phyloP scores from a whole-genome alignment of 1,139 yeast species.

The Kodamaea arcana region DNA sequence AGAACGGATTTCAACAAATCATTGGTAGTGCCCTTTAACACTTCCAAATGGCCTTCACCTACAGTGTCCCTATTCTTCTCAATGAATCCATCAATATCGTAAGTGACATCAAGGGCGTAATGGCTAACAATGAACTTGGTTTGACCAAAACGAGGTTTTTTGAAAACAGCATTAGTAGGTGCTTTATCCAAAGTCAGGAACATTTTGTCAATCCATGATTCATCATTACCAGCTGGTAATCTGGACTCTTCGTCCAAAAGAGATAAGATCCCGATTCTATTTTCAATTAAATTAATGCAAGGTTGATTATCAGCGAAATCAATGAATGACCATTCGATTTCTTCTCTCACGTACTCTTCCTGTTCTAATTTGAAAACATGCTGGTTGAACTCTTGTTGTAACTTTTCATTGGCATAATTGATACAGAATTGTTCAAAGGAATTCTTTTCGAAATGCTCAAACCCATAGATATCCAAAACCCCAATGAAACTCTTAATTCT shows the following conservation, averaged over 20 bases:
- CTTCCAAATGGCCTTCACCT: slow-evolving; percentile 91
- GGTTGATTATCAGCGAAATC: slow-evolving; percentile 98
- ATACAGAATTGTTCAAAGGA: slow-evolving; percentile 97
- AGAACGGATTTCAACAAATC: slow-evolving; percentile 61
- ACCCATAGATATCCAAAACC: slow-evolving; percentile 95
- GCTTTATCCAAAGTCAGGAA: slow-evolving; percentile 80
- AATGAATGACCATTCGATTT: slow-evolving; percentile 95
- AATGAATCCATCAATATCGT: slow-evolving; percentile 91
- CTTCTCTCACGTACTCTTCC: slow-evolving; percentile 88
- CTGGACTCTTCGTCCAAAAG: slow-evolving; percentile 93
- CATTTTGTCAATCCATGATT: slow-evolving; percentile 87
- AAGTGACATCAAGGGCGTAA: slow-evolving; percentile 91
- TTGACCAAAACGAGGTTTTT: slow-evolving; percentile 93
- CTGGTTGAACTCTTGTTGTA: slow-evolving; percentile 96
- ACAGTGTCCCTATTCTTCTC: slow-evolving; percentile 97
- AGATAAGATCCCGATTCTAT: slow-evolving; percentile 80
- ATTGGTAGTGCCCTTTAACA: slow-evolving; percentile 66
- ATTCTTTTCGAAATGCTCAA: slow-evolving; percentile 90
- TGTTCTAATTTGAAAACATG: slow-evolving; percentile 96
- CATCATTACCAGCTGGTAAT: slow-evolving; percentile 90
- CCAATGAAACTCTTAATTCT: slow-evolving; percentile 78
- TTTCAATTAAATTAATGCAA: slow-evolving; percentile 89
- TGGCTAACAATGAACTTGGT: slow-evolving; percentile 87
- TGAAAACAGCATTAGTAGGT: slow-evolving; percentile 75
- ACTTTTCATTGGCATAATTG: slow-evolving; percentile 94